Evolutionary conservation across 768 basidiomycete genomes (phyloP), one percentile per base, ranked within the genome.

Genomic region (Collybia sordida): DNA sequence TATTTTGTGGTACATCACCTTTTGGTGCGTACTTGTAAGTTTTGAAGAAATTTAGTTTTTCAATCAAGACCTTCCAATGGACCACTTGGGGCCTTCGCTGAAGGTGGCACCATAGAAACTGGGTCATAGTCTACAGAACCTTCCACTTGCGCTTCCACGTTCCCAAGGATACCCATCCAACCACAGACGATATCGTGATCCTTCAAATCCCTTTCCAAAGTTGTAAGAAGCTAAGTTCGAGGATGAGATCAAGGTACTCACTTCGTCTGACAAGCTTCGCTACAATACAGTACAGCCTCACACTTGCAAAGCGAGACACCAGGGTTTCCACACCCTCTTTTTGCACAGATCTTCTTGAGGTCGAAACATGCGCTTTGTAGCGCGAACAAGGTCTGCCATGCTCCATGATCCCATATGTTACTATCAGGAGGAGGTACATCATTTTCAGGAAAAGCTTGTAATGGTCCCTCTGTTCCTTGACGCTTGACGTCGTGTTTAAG

Each of bases 391-490:
- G 17, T 15, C 18, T 54, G 53, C 53, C 53, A 54, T 3, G 49
- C 45, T 9, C 19, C 21, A 14, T 54, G 49, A n/a, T 54, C 49
- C 53, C 53, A 54, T 12, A 43, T 17, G 19, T 38, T 48, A 15
- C 47, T 45, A 12, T 53, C 42, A 19, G 41, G 35, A 0, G 47
- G 31, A 9, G 42, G 24, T 4, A 45, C 1, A 0, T 17, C 24
- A 1, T 18, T n/a, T 4, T 12, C 11, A 2, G 15, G 1, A 5
- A 23, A 14, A 7, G 14, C 11, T 0, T 43, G 36, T 6, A 38
- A 19, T 15, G 24, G n/a, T 3, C 47, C 46, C 1, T 21, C 4
- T 7, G 9, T 42, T 11, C 11, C 12, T 38, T 53, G 49, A 4
- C 41, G 53, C 17, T 43, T 28, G 23, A 44, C 14, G 17, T 54